Percentiles rank a stretch among this genome's conserved stretches.
Evolutionary conservation across 257 asterid species (phyloP).

Genomic region (Dorcoceras hygrometricum): DNA sequence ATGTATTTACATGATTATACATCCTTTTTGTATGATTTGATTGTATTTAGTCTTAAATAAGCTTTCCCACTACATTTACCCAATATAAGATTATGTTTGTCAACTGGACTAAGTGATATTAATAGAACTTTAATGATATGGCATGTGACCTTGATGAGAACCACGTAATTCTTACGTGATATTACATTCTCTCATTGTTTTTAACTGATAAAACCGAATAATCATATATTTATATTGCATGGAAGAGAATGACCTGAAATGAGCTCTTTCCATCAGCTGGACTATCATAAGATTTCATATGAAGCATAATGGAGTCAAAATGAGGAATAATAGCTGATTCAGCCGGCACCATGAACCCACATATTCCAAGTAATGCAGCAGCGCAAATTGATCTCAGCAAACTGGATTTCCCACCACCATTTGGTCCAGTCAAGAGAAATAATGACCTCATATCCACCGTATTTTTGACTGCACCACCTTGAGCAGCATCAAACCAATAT

Average conservation of each 20-base stretch:
- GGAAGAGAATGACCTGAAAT: constrained; percentile 63
- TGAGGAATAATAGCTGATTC: constrained; percentile 89
- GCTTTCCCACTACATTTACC: background rate
- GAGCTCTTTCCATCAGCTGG: constrained; percentile 98
- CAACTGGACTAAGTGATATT: background rate
- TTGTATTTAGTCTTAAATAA: background rate
- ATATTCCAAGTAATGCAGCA: constrained; percentile 82
- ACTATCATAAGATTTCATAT: constrained; percentile 96
- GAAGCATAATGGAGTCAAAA: constrained; percentile 90
- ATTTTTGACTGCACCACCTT: constrained; percentile 76
- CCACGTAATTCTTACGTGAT: background rate
- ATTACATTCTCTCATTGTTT: background rate
- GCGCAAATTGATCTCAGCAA: constrained; percentile 91
- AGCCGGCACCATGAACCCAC: constrained; percentile 97
- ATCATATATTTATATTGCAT: background rate
- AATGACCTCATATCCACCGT: constrained; percentile 78
- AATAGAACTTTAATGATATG: background rate
- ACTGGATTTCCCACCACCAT: constrained; percentile 99
- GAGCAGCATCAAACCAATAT: constrained; percentile 93
- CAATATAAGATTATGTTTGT: background rate
- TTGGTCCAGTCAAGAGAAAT: constrained; percentile 91
- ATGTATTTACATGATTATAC: too few species aligned
- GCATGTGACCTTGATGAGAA: background rate
- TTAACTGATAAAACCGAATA: background rate
- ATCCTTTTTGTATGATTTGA: background rate